Percentiles rank a stretch among this genome's conserved stretches.
These are phyloP conservation scores for Candida pini DNA, from an alignment of 805 yeast species.

Conservation along the genomic window DNA sequence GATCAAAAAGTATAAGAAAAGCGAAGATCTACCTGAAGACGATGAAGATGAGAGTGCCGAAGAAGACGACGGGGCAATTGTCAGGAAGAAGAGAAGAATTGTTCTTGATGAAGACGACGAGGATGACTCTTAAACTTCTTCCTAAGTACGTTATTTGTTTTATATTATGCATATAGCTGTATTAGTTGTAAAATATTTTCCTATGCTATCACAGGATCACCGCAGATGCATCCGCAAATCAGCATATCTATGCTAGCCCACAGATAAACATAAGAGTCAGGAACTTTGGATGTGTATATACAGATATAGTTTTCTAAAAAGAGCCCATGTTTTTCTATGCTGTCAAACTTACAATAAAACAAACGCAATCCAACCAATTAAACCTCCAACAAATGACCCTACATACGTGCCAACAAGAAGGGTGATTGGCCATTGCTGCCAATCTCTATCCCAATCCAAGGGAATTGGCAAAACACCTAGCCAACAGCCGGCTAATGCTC, in stretches of 20 bases:
- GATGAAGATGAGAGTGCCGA: conserved; percentile 36
- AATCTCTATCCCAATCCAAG: conserved; percentile 94
- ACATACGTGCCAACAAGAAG: conserved; percentile 69
- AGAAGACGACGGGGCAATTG: conserved; percentile 40
- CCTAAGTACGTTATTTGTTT: no score
- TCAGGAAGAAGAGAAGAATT: conserved; percentile 41
- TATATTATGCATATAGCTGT: no score
- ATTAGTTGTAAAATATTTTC: no score
- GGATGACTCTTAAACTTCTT: no score
- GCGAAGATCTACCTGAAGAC: conserved; percentile 36
- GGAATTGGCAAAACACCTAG: conserved; percentile 91
- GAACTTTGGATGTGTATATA: no score
- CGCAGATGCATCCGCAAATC: no score
- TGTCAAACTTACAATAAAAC: no score
- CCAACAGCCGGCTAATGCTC: conserved; percentile 71
- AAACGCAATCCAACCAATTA: conserved; percentile 19
- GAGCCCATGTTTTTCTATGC: no score
- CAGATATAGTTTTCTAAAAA: no score
- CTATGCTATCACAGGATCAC: conserved; percentile 2
- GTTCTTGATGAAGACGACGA: conserved; percentile 48
- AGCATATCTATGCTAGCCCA: no score
- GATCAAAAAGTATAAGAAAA: conserved; percentile 41
- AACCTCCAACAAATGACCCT: conserved; percentile 61
- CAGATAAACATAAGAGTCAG: no score
- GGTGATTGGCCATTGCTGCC: conserved; percentile 97